Percentiles rank a stretch among this genome's conserved stretches.
These are phyloP conservation scores for Orbilia quercus DNA, from an alignment of 2,329 filamentous ascomycete species.

Conservation along the genomic window DNA sequence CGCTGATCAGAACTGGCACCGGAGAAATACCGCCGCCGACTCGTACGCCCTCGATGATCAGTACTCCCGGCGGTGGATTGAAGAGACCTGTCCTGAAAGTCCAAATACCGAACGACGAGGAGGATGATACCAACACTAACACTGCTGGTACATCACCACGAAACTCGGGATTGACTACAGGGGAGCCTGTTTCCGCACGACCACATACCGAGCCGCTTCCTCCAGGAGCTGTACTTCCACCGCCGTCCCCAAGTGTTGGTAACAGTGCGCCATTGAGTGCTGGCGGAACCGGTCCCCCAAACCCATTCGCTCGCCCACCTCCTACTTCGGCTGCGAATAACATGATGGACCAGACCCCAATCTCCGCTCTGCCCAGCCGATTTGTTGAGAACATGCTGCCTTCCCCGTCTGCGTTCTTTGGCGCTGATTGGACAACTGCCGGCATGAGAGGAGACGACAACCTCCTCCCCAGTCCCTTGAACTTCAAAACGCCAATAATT, in stretches of 20 bases:
- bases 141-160: constrained; percentile 76
- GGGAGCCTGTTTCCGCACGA: constrained; percentile 70
- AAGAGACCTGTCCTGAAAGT: constrained; percentile 87
- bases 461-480: constrained; percentile 89
- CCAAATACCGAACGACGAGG: constrained; percentile 91
- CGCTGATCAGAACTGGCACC: constrained; percentile 53
- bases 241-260: constrained; percentile 84
- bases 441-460: constrained; percentile 73
- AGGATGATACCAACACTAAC: constrained; percentile 77
- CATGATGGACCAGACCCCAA: constrained; percentile 76
- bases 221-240: constrained; percentile 80
- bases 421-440: constrained; percentile 81
- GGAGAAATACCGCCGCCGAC: constrained; percentile 71
- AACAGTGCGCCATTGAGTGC: constrained; percentile 78
- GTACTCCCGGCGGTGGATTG: constrained; percentile 65
- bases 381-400: constrained; percentile 90
- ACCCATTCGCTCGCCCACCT: constrained; percentile 90
- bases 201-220: constrained; percentile 58
- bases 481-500: constrained; percentile 82
- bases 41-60: constrained; percentile 72
- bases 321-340: constrained; percentile 72
- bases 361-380: constrained; percentile 90
- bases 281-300: constrained; percentile 89
- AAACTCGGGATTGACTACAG: constrained; percentile 68
- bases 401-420: constrained; percentile 91